Evolutionary conservation across 305 asterid species (phyloP), one percentile per base, ranked within the genome.

Genomic region (Striga hermonthica): DNA sequence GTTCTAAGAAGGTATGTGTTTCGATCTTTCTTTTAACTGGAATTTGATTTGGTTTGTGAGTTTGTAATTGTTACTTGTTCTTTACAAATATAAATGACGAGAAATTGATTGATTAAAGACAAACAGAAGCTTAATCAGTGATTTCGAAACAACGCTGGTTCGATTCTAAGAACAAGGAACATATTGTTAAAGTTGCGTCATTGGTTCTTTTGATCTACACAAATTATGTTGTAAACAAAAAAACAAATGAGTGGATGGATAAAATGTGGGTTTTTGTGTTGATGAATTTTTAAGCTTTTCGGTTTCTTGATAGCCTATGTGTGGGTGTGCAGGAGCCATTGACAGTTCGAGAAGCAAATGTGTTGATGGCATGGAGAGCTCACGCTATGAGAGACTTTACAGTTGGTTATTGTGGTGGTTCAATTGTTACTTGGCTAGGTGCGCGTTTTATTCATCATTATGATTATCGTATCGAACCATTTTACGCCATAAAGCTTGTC

Each of bases 391-490:
- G 76, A 72, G 81, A 66, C 64, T 70, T 77, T 13, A 62, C 75
- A 15, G 14, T 75, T 66, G 90, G 89, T 56, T 65, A 62, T 7
- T 39, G 61, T 45, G 81, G 74, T 22, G 87, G 79, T 74, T 68
- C 78, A 2, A 4, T 60, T 16, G 67, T 67, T 60, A 38, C 86
- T 68, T 87, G 85, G 88, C 76, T 85, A 64, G 95, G 97, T 90
- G 77, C 38, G 72, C 39, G 13, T 22, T 0, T 50, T 43, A 4
- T 54, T 43, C 36, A 10, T 57, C 22, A 28, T 45, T 69, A 62
- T 57, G 45, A 40, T 45, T 65, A 31, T 16, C 41, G 34, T n/a
- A 39, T 54, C 16, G 59, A 22, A 47, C 56, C 63, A 38, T 50
- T 44, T 68, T 37, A 38, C 13, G 39, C 13, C 14, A 28, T 58